These are phyloP conservation scores for Usnea hakonensis DNA, from an alignment of 495 filamentous ascomycete species.

Conservation along the genomic window DNA sequence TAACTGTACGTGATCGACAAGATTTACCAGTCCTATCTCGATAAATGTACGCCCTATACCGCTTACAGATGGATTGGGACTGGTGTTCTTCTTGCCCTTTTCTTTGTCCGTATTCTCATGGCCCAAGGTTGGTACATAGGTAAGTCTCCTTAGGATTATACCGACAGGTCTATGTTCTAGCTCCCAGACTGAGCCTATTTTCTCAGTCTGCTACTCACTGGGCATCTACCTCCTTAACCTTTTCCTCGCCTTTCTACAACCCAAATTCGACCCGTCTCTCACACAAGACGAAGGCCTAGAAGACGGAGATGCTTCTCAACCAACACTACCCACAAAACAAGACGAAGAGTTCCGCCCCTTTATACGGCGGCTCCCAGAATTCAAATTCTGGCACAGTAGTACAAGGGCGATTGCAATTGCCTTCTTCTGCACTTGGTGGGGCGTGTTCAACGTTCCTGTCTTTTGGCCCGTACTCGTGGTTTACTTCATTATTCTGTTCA, in stretches of 20 bases:
- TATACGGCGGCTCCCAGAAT: constrained; percentile 90
- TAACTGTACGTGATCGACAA: constrained; percentile 30
- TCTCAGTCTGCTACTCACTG: constrained; percentile 85
- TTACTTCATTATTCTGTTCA: constrained; percentile 96
- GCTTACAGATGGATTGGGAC: constrained; percentile 86
- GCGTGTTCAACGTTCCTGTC: constrained; percentile 89
- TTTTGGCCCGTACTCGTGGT: constrained; percentile 98
- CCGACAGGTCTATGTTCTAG: not conserved
- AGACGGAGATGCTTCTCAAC: constrained; percentile 62
- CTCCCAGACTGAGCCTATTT: not conserved
- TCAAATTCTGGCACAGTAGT: constrained; percentile 98
- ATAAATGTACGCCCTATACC: constrained; percentile 81
- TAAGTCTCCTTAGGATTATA: constrained; percentile 35
- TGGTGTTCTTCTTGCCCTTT: constrained; percentile 60
- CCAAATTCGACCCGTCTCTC: constrained; percentile 97
- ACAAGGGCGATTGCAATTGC: constrained; percentile 78
- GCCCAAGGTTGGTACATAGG: constrained; percentile 99
- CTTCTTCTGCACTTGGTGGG: constrained; percentile 87
- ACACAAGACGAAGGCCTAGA: constrained; percentile 94
- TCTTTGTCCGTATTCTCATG: constrained; percentile 81
- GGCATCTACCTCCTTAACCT: constrained; percentile 99
- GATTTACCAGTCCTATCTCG: constrained; percentile 93
- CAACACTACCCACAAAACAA: constrained; percentile 77
- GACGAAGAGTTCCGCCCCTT: constrained; percentile 97
- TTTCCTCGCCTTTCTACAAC: constrained; percentile 96